Base-by-base conservation (phyloP, 2,329 filamentous ascomycete species). In the Diplocarpon mali region DNA sequence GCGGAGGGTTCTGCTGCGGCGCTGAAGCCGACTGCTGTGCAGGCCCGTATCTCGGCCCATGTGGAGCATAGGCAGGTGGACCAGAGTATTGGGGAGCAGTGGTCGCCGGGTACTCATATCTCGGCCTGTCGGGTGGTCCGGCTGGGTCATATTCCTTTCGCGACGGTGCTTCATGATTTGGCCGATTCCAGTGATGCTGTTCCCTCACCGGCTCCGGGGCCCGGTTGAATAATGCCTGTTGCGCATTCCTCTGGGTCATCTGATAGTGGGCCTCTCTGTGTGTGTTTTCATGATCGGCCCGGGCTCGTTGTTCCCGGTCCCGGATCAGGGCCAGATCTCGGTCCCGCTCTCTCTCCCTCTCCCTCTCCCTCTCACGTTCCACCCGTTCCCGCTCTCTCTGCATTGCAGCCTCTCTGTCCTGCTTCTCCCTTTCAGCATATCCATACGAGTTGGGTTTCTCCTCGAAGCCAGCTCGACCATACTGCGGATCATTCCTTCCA, bases 401-500 rank as follows among this genome's bases (percentile, higher is more conserved):
- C 42, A 45, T 46, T n/a, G 49, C 44, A 13, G 30, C 40, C 20
- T 59, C 55, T 40, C 45, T 36, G 67, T 65, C 43, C 73, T 50
- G 46, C 20, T 58, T 48, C 14, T 60, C 76, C 35, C 72, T 64
- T 39, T 67, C 69, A 15, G 77, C 73, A 45, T 80, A 75, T 51
- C 72, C 76, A 38, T 72, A 69, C 12, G 66, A 63, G 46, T 50
- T 52, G 17, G 57, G 53, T 38, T 56, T 50, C 34, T 59, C 58
- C n/a, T 53, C 52, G 29, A 55, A 60, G 13, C 49, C 47, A 35
- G 52, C 47, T 45, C 58, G 51, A 29, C 40, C 46, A 39, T 61
- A 60, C 15, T 38, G 15, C 9, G 49, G 42, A n/a, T 58, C 62
- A 20, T 60, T 58, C 43, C 73, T 65, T 1, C 66, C 67, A 52